Conservation (phyloP, 768 basidiomycete genomes). For the Leucosporidium yakuticum region DNA sequence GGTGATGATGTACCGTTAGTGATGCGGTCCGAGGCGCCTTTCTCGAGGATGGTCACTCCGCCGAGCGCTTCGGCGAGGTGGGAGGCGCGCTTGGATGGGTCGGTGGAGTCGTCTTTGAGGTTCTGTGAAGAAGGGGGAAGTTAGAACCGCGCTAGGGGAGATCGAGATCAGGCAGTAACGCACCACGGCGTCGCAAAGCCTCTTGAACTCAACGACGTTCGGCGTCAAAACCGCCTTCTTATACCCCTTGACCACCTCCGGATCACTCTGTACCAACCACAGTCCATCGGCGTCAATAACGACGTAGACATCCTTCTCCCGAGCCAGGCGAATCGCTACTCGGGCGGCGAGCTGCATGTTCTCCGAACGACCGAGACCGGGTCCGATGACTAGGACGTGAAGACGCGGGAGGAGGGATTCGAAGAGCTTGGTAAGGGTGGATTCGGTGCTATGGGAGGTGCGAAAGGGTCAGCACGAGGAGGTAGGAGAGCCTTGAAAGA, state of each 20-base stretch:
- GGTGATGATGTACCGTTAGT: conserved; percentile 55
- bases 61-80: conserved; percentile 68
- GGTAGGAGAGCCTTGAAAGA: conserved; percentile 7
- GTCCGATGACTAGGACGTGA: conserved; percentile 50
- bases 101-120: conserved; percentile 41
- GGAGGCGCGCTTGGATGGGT: conserved; percentile 53
- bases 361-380: conserved; percentile 66
- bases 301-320: conserved; percentile 69
- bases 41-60: conserved; percentile 83
- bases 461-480: background rate
- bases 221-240: conserved; percentile 83
- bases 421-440: conserved; percentile 38
- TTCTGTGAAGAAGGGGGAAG: conserved; percentile 36
- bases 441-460: conserved; percentile 44
- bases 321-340: conserved; percentile 67
- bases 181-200: conserved; percentile 68
- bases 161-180: conserved; percentile 37
- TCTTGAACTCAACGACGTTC: conserved; percentile 85
- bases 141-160: background rate
- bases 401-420: conserved; percentile 66
- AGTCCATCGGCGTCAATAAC: conserved; percentile 94
- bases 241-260: conserved; percentile 72
- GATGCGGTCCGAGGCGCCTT: conserved; percentile 76
- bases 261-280: conserved; percentile 70
- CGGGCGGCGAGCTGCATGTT: conserved; percentile 84